Percentiles rank a stretch among this genome's conserved stretches.
phyloP scores from a whole-genome alignment of 2,329 filamentous ascomycete genomes.

The Phaeoacremonium minimum region DNA sequence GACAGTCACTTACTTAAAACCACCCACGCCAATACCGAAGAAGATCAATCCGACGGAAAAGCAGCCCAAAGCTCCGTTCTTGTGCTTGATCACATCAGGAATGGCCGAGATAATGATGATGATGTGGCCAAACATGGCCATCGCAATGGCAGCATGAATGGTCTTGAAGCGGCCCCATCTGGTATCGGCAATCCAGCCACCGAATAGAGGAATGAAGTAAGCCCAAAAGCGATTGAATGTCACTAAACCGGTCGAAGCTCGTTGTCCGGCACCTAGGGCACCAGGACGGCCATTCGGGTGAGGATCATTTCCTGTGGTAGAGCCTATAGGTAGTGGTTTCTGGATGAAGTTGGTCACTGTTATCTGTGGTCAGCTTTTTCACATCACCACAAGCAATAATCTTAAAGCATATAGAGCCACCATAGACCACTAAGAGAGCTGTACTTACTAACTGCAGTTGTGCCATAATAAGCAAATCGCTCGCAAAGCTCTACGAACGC shows the following conservation, averaged over 20 bases:
- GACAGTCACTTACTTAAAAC: conserved; percentile 69
- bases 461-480: conserved; percentile 70
- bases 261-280: conserved; percentile 45
- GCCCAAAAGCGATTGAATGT: conserved; percentile 52
- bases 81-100: not conserved
- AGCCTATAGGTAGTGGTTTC: conserved; percentile 47
- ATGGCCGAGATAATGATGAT: conserved; percentile 37
- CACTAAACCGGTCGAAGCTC: conserved; percentile 18
- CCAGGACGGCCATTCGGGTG: conserved; percentile 35
- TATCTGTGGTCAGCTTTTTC: not conserved
- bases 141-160: conserved; percentile 56
- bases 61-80: not conserved
- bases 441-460: conserved; percentile 41
- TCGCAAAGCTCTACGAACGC: conserved; percentile 68
- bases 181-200: conserved; percentile 45
- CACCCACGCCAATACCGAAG: conserved; percentile 60
- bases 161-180: conserved; percentile 67
- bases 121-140: conserved; percentile 63
- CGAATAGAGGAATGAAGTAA: conserved; percentile 54
- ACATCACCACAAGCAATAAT: too few relatives aligned
- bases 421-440: too few relatives aligned
- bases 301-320: conserved; percentile 45
- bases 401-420: too few relatives aligned
- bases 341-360: conserved; percentile 61
- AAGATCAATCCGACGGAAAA: not conserved